Base-by-base conservation (phyloP, 176 grass and related monocot genomes). In the Hordeum marinum region DNA sequence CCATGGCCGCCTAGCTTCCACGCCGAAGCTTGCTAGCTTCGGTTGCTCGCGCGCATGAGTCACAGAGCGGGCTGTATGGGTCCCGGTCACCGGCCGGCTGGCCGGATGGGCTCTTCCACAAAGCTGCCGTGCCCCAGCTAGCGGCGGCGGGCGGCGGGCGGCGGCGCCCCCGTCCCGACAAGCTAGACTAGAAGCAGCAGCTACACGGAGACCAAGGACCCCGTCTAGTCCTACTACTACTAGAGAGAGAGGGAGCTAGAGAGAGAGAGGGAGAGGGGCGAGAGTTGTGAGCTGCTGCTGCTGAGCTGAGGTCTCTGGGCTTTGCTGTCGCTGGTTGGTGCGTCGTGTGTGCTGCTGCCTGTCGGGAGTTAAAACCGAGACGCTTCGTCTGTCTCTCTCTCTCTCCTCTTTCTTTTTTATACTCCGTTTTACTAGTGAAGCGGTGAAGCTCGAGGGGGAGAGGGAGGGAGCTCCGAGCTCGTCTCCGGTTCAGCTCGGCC, bases 351-450 rank as follows among this genome's bases (percentile, higher is more conserved):
- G 70, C 69, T n/a, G 58, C 85, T 37, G 85, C 70, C 83, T 81
- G 79, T 71, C 88, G 83, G 83, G 77, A 81, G 62, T 61, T 62
- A 85, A 89, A 45, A 76, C 76, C 78, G 83, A 82, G 80, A 77
- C 50, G 78, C 88, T 76, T 64, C 87, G 68, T 8, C 34, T 10
- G 8, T 14, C 63, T 65, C 48, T 50, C 58, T 45, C 80, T 77
- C 63, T 39, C n/a, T 68, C 13, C 62, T 80, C 60, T 18, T 74
- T 67, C 32, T 46, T 77, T 83, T 62, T 52, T 52, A 52, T 52
- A 52, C 55, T 1, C 21, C 64, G 61, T 58, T 59, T 7, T 70
- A 34, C 32, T 11, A 65, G 85, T 55, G 52, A 20, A 62, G 61
- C 1, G 61, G 57, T 8, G 66, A 40, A 26, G 64, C 11, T 27